Conservation (phyloP, 2,329 filamentous ascomycete species). For the Chaetomium sp. region DNA sequence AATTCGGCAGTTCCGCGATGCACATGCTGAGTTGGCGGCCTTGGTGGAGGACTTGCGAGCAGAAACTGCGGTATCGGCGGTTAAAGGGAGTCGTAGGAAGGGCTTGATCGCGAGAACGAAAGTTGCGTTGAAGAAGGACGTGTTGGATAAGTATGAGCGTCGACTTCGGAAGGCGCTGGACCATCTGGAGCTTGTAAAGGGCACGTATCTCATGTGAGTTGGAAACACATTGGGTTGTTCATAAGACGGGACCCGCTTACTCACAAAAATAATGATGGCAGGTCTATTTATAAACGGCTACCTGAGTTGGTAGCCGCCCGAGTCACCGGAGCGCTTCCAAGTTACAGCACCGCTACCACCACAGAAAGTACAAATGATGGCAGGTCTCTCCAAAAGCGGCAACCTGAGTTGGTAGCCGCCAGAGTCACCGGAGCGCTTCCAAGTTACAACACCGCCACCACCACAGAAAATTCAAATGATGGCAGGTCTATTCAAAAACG, state of each 20-base stretch:
- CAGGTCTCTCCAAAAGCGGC: background rate
- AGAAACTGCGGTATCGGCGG: constrained; percentile 2
- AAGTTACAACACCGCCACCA: too few relatives aligned
- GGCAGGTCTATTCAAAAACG: too few relatives aligned
- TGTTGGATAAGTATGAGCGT: constrained; percentile 1
- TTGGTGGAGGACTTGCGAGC: background rate
- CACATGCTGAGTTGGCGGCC: background rate
- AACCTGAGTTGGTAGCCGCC: background rate
- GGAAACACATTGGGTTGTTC: too few relatives aligned
- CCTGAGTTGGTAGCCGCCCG: too few relatives aligned
- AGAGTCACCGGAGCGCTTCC: background rate
- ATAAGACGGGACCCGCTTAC: too few relatives aligned
- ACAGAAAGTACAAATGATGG: too few relatives aligned
- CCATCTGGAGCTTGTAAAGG: background rate
- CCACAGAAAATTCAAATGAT: too few relatives aligned
- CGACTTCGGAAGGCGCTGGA: background rate
- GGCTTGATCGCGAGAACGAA: background rate
- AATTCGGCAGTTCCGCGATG: background rate
- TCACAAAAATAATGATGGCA: too few relatives aligned
- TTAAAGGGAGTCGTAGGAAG: background rate
- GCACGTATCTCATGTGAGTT: constrained; percentile 1
- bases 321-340: too few relatives aligned
- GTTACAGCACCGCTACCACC: too few relatives aligned
- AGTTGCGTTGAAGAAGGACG: constrained; percentile 6
- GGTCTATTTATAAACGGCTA: too few relatives aligned